Evolutionary conservation across 257 asterid genomes (phyloP), one percentile per base, ranked within the genome.

Genomic region (Solanum okadae): DNA sequence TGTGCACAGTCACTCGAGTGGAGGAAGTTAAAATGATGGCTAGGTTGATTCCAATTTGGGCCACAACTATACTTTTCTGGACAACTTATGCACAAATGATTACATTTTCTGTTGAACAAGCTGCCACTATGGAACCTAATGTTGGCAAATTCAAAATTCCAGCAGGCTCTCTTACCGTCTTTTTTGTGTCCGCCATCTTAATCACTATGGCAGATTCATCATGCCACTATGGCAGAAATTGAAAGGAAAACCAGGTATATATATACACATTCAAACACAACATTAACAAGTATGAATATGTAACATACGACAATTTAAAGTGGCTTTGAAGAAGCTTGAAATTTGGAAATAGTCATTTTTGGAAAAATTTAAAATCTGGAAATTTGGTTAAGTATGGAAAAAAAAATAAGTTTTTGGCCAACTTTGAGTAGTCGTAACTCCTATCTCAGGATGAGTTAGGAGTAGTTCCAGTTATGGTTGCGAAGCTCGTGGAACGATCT

Each of bases 11-110:
- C 37, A 95, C 99, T 6, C 92, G 89, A 77, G 98, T 96, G 61
- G 98, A 96, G 52, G 99, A 96, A 89, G 98, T 96, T 87, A 96
- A 96, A 91, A 95, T 95, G 98, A 93, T 96, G 95, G 95, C 85
- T 1, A 88, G 94, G 81, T 70, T 96, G 83, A 90, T 95, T 14
- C 99, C 99, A 5, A 91, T 95, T 65, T 96, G 99, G 99, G 98
- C 99, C 5, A 96, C 98, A 8, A 96, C 99, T 40, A 95, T 96
- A 78, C 88, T 96, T 15, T 96, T 96, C 90, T 96, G 99, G 99
- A 96, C 99, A 34, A 93, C 96, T 11, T 96, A 95, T 61, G 99
- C 99, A 11, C 98, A 96, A 90, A 94, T 96, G 98, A 96, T 95
- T 15, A 95, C 98, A 10, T 96, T 95, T 87, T 96, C 98, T 1